A percentile compares a stretch with the other conserved stretches of the same genome.
Evolutionary conservation across 108 stramenopile genomes (phyloP).

Genomic region (Cyclostephanos invisitatus): DNA sequence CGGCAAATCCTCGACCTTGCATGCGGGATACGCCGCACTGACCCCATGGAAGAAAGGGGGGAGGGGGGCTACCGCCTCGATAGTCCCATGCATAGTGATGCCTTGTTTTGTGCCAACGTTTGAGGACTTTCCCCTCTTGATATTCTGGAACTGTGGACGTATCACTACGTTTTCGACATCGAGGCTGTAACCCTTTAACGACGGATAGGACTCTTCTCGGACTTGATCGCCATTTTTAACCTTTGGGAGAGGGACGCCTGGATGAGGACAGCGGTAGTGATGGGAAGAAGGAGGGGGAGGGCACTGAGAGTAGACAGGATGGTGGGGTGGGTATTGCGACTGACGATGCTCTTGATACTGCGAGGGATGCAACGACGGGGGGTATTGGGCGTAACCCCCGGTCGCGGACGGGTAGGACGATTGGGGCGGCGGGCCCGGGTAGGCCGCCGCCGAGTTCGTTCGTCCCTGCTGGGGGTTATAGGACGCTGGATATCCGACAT

Average conservation of each 20-base stretch:
- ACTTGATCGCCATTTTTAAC: background rate
- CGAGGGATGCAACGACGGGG: background rate
- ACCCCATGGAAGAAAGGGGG: background rate
- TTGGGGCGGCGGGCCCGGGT: constrained; percentile 4
- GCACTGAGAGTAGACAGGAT: constrained; percentile 5
- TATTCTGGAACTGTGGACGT: constrained; percentile 30
- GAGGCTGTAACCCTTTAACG: constrained; percentile 18
- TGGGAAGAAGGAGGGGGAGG: background rate
- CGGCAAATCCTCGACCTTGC: background rate
- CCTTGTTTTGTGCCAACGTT: background rate
- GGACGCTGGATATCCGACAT: background rate
- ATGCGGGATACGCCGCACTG: background rate
- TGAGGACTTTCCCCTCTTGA: constrained; percentile 6
- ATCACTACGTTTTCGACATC: constrained; percentile 6
- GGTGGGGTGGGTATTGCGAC: constrained; percentile 5
- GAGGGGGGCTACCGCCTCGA: background rate
- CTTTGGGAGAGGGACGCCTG: background rate
- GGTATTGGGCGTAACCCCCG: constrained; percentile 5
- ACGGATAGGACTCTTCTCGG: constrained; percentile 6
- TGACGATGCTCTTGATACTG: background rate
- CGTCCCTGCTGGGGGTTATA: background rate
- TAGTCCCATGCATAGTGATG: background rate
- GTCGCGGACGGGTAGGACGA: constrained; percentile 8
- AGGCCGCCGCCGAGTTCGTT: background rate
- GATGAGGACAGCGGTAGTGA: background rate